These are phyloP conservation scores for Neoboletus brunneissimus DNA, from an alignment of 768 basidiomycete genomes.

Conservation along the genomic window DNA sequence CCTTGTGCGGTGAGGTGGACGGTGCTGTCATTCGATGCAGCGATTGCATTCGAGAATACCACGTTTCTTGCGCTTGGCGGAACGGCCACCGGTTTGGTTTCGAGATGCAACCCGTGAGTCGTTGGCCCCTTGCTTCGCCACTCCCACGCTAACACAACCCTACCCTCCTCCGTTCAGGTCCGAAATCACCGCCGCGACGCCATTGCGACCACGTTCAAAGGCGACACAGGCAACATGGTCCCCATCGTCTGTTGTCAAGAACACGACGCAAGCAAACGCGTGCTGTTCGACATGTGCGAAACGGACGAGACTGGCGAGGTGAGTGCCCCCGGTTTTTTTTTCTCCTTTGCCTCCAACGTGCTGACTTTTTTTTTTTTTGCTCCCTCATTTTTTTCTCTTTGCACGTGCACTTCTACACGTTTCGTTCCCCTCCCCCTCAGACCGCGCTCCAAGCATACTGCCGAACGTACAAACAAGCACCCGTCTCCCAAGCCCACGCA, in stretches of 20 bases:
- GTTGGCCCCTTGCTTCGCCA: background rate
- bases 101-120: slow-evolving; percentile 78
- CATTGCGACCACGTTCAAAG: slow-evolving; percentile 69
- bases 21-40: slow-evolving; percentile 84
- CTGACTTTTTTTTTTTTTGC: slow-evolving; percentile 10
- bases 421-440: slow-evolving; percentile 36
- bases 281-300: slow-evolving; percentile 83
- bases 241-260: slow-evolving; percentile 77
- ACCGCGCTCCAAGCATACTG: slow-evolving; percentile 89
- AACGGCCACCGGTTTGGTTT: slow-evolving; percentile 86
- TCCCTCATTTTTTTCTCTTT: background rate
- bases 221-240: slow-evolving; percentile 74
- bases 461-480: slow-evolving; percentile 78
- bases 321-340: slow-evolving; percentile 18
- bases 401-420: background rate
- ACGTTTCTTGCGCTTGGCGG: slow-evolving; percentile 89
- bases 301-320: slow-evolving; percentile 81
- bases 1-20: slow-evolving; percentile 63
- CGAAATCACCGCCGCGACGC: slow-evolving; percentile 74
- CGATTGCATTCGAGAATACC: slow-evolving; percentile 79
- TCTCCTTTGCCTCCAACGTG: background rate
- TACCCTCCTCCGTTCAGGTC: slow-evolving; percentile 43
- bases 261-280: slow-evolving; percentile 61
- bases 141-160: background rate
- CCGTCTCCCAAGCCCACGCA: slow-evolving; percentile 69